Percentiles rank a stretch among this genome's conserved stretches.
Evolutionary conservation across 1,284 basidiomycete genomes (phyloP).

Genomic region (Exobasidium rhododendri): DNA sequence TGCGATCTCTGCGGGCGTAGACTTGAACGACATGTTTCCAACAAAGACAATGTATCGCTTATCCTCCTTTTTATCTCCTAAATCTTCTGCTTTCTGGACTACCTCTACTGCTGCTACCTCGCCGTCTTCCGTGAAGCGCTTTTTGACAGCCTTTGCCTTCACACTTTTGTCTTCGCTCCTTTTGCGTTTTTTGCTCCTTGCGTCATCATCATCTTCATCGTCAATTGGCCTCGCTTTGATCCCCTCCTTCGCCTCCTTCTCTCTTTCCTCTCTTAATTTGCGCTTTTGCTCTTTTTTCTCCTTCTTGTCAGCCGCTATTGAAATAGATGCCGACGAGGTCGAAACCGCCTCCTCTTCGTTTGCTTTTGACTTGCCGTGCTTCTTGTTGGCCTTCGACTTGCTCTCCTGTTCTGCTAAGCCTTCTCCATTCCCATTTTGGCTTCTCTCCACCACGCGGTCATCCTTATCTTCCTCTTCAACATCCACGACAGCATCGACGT

Average conservation of each 20-base stretch:
- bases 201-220: no score
- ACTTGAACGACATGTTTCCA: slow-evolving; percentile 52
- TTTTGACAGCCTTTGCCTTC: slow-evolving; percentile 28
- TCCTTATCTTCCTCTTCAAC: slow-evolving; percentile 6
- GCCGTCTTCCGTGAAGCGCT: slow-evolving; percentile 19
- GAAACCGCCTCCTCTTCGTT: background rate
- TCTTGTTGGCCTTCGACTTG: background rate
- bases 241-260: slow-evolving; percentile 7
- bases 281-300: slow-evolving; percentile 25
- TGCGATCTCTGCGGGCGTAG: slow-evolving; percentile 39
- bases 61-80: slow-evolving; percentile 17
- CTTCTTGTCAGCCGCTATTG: slow-evolving; percentile 17
- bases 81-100: background rate
- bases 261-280: slow-evolving; percentile 19
- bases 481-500: background rate
- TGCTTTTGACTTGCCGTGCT: background rate
- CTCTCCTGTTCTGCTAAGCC: background rate
- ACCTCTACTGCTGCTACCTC: slow-evolving; percentile 9
- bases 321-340: slow-evolving; percentile 4
- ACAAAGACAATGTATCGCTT: slow-evolving; percentile 45
- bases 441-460: no score
- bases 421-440: no score
- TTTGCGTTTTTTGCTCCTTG: background rate
- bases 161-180: background rate
- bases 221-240: no score